Base-by-base conservation (phyloP, 805 yeast species). In the Metschnikowia amazonensis region DNA sequence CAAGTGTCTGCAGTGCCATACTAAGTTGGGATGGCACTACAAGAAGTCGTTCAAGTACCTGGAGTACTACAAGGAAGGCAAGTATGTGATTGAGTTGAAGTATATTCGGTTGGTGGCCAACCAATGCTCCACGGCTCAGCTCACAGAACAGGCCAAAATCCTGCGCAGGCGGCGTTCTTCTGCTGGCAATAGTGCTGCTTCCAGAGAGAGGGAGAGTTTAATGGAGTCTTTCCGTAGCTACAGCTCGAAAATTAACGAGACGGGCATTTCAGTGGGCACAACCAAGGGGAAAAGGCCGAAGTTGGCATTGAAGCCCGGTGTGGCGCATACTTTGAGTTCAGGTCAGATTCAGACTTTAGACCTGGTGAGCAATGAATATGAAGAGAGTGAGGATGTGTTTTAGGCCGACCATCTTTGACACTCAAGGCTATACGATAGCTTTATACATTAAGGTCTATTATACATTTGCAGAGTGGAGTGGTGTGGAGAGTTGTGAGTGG, bases 1-100 rank as follows among this genome's bases (percentile, higher is more conserved):
- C 33, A 57, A 50, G 34, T 71, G 76, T 50, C 69, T 62, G 48
- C 76, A 71, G 50, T 71, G 76, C 48, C 43, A 49, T 39, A 56
- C 52, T 9, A 50, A 48, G 16, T 52, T 71, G 35, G 76, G 76
- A 11, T 71, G 76, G 76, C 62, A 55, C 44, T 71, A 71, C 51
- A 62, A 62, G 50, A 71, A 70, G 47, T 57, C 73, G 10, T 70
- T 52, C 49, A 57, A 59, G 41, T 62, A 60, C 44, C 53, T 62
- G 33, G 74, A 71, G 49, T 52, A 59, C 17, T 71, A 71, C 51
- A 71, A 71, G 48, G 76, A 71, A 55, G 74, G 75, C 36, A 71
- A 71, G 55, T 71, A 58, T 52, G 76, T 71, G 38, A 69, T 71
- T 52, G 76, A 71, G 55, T 58, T 62, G 31, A 59, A 60, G 36